Percentiles rank a stretch among this genome's conserved stretches.
Evolutionary conservation across 2,329 filamentous ascomycete species (phyloP).

Genomic region (Paramyrothecium sp.): DNA sequence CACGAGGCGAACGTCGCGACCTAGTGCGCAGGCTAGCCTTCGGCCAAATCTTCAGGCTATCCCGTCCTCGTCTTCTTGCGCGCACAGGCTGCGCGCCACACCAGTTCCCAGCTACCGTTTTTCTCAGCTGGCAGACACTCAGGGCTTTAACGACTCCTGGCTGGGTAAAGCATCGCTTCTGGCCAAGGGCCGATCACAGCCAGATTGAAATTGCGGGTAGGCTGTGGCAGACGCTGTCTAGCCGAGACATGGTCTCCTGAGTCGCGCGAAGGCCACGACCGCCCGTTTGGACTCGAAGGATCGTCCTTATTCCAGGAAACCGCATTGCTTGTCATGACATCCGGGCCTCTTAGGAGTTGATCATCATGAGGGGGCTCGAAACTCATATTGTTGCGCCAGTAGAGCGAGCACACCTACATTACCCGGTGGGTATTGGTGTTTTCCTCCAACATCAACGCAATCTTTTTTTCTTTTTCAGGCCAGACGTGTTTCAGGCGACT

Average conservation of each 20-base stretch:
- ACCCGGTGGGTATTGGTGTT: not conserved
- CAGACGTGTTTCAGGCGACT: not conserved
- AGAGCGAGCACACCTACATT: not conserved
- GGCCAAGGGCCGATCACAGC: not conserved
- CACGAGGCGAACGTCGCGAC: not conserved
- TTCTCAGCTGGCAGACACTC: not conserved
- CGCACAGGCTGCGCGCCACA: not conserved
- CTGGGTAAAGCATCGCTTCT: not conserved
- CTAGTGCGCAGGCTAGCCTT: not conserved
- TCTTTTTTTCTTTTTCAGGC: not conserved
- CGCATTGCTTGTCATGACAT: not conserved
- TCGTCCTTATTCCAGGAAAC: not conserved
- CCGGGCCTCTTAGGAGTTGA: not conserved
- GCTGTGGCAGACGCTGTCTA: not conserved
- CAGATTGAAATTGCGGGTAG: too few species aligned
- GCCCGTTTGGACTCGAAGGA: not conserved
- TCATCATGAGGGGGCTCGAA: not conserved
- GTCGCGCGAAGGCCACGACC: not conserved
- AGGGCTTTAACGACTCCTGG: not conserved
- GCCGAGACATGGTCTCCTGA: not conserved
- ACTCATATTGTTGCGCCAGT: not conserved
- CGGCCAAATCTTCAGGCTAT: not conserved
- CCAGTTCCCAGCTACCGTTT: not conserved
- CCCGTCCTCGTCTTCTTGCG: not conserved
- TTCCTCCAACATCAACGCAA: too few species aligned